Evolutionary conservation across 345 rosid species (phyloP).

Genomic region (Dipteronia sinensis): DNA sequence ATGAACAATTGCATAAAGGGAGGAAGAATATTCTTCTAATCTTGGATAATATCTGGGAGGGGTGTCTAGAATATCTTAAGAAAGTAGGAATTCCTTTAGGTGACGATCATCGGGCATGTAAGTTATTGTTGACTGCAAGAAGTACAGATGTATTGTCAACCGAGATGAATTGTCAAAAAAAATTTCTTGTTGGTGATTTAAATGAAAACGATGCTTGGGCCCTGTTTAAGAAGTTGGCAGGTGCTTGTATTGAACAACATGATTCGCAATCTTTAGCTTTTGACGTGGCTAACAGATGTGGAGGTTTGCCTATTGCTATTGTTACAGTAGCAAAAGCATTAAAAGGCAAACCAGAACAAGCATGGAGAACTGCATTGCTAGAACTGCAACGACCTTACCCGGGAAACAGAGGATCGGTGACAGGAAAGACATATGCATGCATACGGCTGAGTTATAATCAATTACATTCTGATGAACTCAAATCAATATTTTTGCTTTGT

Average conservation of each 20-base stretch:
- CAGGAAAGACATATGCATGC: too few relatives aligned
- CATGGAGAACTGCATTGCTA: conserved; percentile 28
- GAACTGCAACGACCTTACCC: background rate
- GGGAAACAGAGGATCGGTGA: too few relatives aligned
- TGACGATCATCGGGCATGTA: background rate
- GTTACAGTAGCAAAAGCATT: conserved; percentile 23
- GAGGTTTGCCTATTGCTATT: conserved; percentile 18
- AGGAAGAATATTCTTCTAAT: conserved; percentile 20
- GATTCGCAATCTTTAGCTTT: conserved; percentile 4
- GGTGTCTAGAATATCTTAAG: background rate
- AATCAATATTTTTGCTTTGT: too few relatives aligned
- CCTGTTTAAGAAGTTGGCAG: conserved; percentile 25
- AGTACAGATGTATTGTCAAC: background rate
- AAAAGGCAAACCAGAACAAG: background rate
- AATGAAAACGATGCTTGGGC: conserved; percentile 29
- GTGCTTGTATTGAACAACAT: conserved; percentile 19
- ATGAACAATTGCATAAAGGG: background rate
- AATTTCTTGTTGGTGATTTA: background rate
- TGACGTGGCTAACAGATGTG: conserved; percentile 27
- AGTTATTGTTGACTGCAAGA: background rate
- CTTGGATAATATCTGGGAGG: conserved; percentile 13
- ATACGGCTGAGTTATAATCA: background rate
- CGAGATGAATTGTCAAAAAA: background rate
- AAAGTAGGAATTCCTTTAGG: conserved; percentile 11
- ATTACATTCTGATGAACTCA: background rate